Conservation (phyloP, 1,284 basidiomycete species). For the Trichosporon coremiiforme region DNA sequence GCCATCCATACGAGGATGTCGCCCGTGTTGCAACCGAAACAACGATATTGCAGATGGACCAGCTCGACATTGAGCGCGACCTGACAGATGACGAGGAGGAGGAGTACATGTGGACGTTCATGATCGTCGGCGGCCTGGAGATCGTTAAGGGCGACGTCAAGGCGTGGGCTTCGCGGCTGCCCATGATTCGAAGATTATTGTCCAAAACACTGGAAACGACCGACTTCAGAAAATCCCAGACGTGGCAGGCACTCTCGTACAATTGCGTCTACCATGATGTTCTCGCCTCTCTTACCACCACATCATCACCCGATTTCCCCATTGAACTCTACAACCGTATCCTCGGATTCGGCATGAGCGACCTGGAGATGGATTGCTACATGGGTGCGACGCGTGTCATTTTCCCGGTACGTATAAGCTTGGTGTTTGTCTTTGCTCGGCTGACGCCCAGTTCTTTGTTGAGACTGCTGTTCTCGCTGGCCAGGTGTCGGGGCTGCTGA, state of each 20-base stretch:
- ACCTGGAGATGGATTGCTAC: conserved; percentile 40
- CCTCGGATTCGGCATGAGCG: conserved; percentile 27
- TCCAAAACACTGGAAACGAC: conserved; percentile 26
- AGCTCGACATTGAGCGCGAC: conserved; percentile 33
- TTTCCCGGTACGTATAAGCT: conserved; percentile 33
- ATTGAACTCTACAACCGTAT: conserved; percentile 38
- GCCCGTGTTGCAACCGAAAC: conserved; percentile 40
- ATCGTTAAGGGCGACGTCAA: conserved; percentile 36
- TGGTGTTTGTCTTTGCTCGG: not conserved
- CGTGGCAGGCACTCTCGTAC: conserved; percentile 35
- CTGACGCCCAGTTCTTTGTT: conserved; percentile 33
- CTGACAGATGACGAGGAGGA: conserved; percentile 33
- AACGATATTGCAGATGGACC: conserved; percentile 38
- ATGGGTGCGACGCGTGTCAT: conserved; percentile 40
- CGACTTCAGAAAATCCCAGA: conserved; percentile 28
- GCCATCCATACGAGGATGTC: conserved; percentile 40
- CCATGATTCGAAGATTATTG: conserved; percentile 31
- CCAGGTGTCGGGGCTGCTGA: conserved; percentile 27
- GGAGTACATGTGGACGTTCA: conserved; percentile 43
- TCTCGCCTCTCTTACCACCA: conserved; percentile 32
- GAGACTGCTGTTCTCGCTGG: conserved; percentile 38
- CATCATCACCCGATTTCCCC: conserved; percentile 36
- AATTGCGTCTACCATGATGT: conserved; percentile 45
- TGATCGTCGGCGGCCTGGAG: conserved; percentile 43
- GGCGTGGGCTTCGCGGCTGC: conserved; percentile 32